Percentiles rank a stretch among this genome's conserved stretches.
Evolutionary conservation across 73 alveolate species (phyloP).

Genomic region (Paramecium tetraurelia): DNA sequence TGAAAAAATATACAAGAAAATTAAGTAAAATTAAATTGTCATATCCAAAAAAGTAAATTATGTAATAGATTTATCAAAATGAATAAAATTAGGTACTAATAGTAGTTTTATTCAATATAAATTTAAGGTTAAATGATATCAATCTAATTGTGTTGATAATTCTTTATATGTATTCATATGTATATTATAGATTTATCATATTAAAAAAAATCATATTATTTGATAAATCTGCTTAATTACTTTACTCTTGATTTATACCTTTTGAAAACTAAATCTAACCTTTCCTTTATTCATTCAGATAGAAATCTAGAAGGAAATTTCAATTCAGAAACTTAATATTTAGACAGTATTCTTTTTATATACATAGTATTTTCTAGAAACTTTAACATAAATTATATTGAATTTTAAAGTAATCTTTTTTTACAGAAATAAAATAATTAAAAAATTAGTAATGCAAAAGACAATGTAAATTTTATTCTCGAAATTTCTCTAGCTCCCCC

Average conservation of each 20-base stretch:
- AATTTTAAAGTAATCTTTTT: neutral
- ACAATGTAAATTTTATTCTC: constrained; percentile 13
- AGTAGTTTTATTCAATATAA: neutral
- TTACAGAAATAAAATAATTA: neutral
- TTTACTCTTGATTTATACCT: neutral
- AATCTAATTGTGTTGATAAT: neutral
- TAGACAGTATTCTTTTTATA: neutral
- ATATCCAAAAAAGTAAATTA: constrained; percentile 15
- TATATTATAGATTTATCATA: neutral
- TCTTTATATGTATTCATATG: neutral
- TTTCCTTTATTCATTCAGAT: too few species aligned
- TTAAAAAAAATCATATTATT: too few species aligned
- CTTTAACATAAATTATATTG: neutral
- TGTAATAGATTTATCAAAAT: neutral
- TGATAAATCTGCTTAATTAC: neutral
- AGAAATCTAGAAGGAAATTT: neutral
- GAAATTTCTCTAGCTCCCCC: constrained; percentile 67
- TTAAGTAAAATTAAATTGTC: constrained; percentile 53
- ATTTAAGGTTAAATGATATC: neutral
- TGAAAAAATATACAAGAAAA: constrained; percentile 56
- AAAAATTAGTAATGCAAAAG: constrained; percentile 5
- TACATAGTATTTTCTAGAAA: neutral
- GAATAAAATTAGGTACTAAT: constrained; percentile 50
- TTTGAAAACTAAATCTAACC: neutral
- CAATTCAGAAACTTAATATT: neutral